phyloP scores from a whole-genome alignment of 192 early-diverging fungal species.

The Physocladia obscura region DNA sequence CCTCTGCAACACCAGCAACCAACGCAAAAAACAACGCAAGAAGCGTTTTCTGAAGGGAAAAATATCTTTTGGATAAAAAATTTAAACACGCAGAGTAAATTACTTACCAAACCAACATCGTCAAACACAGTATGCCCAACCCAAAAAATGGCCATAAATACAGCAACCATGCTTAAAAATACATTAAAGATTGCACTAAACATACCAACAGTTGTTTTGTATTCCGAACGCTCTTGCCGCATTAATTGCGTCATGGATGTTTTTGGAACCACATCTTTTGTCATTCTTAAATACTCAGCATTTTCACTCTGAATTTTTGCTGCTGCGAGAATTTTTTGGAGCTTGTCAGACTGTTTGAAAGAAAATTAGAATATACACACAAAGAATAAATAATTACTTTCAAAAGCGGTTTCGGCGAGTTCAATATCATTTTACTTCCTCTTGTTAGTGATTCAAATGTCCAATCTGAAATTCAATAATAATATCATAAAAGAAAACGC shows the following conservation, averaged over 20 bases:
- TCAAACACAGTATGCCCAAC: constrained; percentile 32
- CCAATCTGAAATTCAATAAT: no score
- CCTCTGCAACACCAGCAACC: constrained; percentile 45
- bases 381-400: neutral
- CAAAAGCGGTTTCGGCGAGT: neutral
- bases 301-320: constrained; percentile 24
- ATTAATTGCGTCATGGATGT: neutral
- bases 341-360: neutral
- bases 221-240: constrained; percentile 25
- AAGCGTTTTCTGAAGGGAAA: constrained; percentile 35
- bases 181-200: constrained; percentile 45
- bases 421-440: neutral
- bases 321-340: constrained; percentile 23
- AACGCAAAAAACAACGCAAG: constrained; percentile 33
- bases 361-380: neutral
- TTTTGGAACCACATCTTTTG: constrained; percentile 11
- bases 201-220: constrained; percentile 29
- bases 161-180: constrained; percentile 42
- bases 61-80: no score
- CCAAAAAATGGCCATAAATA: constrained; percentile 42
- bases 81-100: neutral
- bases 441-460: neutral
- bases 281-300: constrained; percentile 37
- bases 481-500: no score
- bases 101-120: constrained; percentile 42